phyloP scores from a whole-genome alignment of 129 eudicot genomes.

The Helianthus tuberosus region DNA sequence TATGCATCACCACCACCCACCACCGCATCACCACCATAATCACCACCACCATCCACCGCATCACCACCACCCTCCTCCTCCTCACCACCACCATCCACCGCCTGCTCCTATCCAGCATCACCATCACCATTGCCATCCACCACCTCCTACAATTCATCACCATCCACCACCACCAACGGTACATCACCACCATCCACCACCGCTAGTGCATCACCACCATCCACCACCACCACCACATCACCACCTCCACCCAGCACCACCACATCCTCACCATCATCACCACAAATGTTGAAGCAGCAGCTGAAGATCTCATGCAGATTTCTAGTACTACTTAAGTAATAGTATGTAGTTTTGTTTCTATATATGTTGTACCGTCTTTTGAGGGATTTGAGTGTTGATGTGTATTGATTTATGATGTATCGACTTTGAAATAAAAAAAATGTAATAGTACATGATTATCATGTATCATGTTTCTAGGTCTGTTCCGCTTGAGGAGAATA shows the following conservation, averaged over 20 bases:
- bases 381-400: not conserved
- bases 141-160: not conserved
- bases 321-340: not conserved
- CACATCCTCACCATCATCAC: not conserved
- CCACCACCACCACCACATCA: not conserved
- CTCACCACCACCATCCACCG: not conserved
- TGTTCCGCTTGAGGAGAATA: too few species aligned
- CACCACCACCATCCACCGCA: not conserved
- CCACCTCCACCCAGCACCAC: not conserved
- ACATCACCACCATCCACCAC: not conserved
- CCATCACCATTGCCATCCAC: not conserved
- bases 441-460: too few species aligned
- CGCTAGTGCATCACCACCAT: not conserved
- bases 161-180: not conserved
- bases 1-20: too few species aligned
- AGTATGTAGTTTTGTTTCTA: not conserved
- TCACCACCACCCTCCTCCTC: not conserved
- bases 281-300: not conserved
- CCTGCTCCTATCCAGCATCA: not conserved
- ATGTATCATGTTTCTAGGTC: too few species aligned
- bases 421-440: too few species aligned
- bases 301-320: not conserved
- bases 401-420: too few species aligned
- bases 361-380: not conserved
- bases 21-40: too few species aligned